A percentile compares a stretch with the other conserved stretches of the same genome.
Conservation (phyloP, 768 basidiomycete genomes). For the Pleurotus pulmonarius region DNA sequence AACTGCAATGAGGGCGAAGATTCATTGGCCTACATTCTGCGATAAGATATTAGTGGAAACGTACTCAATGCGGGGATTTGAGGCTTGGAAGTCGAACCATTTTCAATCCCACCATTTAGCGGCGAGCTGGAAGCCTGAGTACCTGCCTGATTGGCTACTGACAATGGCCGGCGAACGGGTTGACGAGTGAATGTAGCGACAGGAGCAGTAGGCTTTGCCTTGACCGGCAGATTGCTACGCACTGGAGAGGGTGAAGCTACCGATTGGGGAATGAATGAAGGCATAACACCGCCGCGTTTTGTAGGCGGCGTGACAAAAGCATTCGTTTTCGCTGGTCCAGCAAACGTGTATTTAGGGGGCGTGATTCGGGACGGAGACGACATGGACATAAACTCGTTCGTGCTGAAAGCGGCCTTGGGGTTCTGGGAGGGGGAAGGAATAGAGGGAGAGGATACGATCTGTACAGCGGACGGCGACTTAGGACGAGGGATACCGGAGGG, state of each 20-base stretch:
- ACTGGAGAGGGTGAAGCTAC: constrained; percentile 42
- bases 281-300: constrained; percentile 42
- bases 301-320: constrained; percentile 47
- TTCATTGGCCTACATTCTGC: constrained; percentile 33
- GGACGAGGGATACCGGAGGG: constrained; percentile 29
- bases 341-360: constrained; percentile 11
- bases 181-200: constrained; percentile 42
- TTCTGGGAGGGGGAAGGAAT: constrained; percentile 28
- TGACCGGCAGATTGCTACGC: constrained; percentile 22
- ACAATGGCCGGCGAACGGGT: constrained; percentile 35
- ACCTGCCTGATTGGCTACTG: constrained; percentile 20
- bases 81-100: constrained; percentile 64
- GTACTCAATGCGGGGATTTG: constrained; percentile 50
- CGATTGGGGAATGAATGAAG: constrained; percentile 64
- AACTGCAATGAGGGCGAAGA: constrained; percentile 36
- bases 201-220: constrained; percentile 24
- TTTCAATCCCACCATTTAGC: constrained; percentile 23
- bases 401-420: constrained; percentile 25
- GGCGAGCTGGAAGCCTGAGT: constrained; percentile 15
- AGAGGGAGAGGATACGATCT: constrained; percentile 30
- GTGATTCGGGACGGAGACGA: constrained; percentile 9
- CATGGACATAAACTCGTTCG: constrained; percentile 21
- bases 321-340: constrained; percentile 18
- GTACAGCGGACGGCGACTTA: constrained; percentile 11
- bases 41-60: constrained; percentile 49